Base-by-base conservation (phyloP, 768 basidiomycete species). In the Asterophora lycoperdoides region DNA sequence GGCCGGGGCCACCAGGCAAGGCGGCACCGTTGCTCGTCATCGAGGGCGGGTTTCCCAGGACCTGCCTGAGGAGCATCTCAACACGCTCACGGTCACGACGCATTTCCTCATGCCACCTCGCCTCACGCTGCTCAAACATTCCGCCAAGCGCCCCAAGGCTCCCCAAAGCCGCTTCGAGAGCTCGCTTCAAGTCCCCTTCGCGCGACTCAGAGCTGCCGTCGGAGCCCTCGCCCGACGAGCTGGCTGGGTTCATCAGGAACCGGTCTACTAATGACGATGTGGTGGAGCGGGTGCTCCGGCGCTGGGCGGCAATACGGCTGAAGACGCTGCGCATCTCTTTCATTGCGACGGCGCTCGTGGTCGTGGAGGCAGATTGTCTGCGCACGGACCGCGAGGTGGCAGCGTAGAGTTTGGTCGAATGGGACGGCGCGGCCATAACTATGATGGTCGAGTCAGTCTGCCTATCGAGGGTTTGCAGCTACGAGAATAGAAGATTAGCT, bases 361-460 rank as follows among this genome's bases (percentile, higher is more conserved):
- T 62, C 3, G 61, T 23, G 23, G 23, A 23, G 6, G 23, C 51
- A 0, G 75, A 60, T 36, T 82, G 76, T 13, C 86, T 77, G 17
- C 85, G 80, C 41, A 90, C 76, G 0, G 83, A 77, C 7, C 89
- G 80, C 19, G 86, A 89, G 2, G 76, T 79, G 19, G 87, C 62
- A 3, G 78, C 62, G 54, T 86, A 78, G 5, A 86, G 60, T 56
- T 84, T 85, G 13, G 77, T 80, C 10, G 81, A 73, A 59, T 90
- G 87, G 2, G 86, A 80, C 0, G 88, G 89, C 0, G 87, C 77
- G 4, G 87, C 87, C 19, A 91, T 68, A 0, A 91, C 66, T 19
- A 90, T 65, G 70, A 91, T 75, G 0, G 86, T 89, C 8, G 87
- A 75, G 55, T 90, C 89, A 3, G 89, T 91, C 63, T 89, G 85